Evolutionary conservation across 2,329 filamentous ascomycete genomes (phyloP), one percentile per base, ranked within the genome.

Genomic region (Ampelomyces quisqualis): DNA sequence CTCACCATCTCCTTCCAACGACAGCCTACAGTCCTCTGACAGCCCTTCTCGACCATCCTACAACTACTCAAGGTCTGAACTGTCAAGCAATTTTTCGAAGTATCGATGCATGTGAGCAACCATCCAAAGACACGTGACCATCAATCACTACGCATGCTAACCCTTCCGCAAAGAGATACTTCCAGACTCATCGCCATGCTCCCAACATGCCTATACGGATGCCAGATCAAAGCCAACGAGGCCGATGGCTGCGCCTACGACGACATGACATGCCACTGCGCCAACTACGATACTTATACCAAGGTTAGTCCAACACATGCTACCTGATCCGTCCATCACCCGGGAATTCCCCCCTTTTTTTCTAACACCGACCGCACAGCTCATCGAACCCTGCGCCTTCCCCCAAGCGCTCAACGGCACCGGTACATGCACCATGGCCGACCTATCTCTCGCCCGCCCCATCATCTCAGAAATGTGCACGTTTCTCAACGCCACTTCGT

Each of bases 21-120:
- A n/a, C n/a, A n/a, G n/a, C n/a, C n/a, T n/a, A n/a, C n/a, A n/a
- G n/a, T n/a, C 22, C 22, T 8, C 22, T 3, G 9, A 8, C 3
- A 7, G 9, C 9, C 22, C 9, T n/a, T 54, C 57, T 6, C 44
- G 52, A 24, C 43, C 48, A 21, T 59, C 56, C 2, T 60, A 44
- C 50, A 59, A 60, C 43, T 32, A 57, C 7, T 59, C 52, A 1
- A 34, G 49, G 13, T 55, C 57, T 7, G 45, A 47, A 8, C 19
- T 35, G 11, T 14, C 30, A 0, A 49, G 52, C 13, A 55, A 59
- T 29, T 49, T 43, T 13, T 31, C 51, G 14, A 60, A 60, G 32
- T 60, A 60, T 39, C 47, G 33, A n/a, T 60, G 57, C 43, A 38
- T 57, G 55, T 60, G 51, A 22, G 51, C n/a, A n/a, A n/a, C n/a